Evolutionary conservation across 768 basidiomycete genomes (phyloP).

Genomic region (Pleurotus sapidus): DNA sequence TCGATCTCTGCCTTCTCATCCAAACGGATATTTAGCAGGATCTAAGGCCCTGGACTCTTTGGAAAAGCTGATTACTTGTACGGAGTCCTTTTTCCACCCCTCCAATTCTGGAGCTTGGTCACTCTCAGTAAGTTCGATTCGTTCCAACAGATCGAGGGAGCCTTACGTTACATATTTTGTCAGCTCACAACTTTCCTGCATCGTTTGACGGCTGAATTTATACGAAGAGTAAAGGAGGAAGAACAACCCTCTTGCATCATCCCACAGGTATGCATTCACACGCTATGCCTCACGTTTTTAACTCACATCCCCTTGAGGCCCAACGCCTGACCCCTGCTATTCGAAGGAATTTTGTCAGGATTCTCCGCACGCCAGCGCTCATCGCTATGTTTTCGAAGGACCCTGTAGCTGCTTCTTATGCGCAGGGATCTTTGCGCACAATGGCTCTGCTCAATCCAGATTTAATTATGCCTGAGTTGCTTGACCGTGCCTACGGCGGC

Average conservation of each 20-base stretch:
- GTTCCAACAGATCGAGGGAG: neutral
- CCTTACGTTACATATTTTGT: neutral
- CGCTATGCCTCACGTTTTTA: neutral
- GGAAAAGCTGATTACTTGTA: conserved; percentile 85
- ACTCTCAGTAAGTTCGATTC: conserved; percentile 38
- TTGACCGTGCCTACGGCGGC: conserved; percentile 89
- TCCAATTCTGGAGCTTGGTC: conserved; percentile 91
- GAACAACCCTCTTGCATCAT: conserved; percentile 75
- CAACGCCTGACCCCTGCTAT: conserved; percentile 81
- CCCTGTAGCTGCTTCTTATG: conserved; percentile 71
- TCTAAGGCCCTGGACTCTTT: conserved; percentile 87
- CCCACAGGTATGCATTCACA: conserved; percentile 49
- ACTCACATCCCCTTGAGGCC: conserved; percentile 33
- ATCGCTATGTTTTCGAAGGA: conserved; percentile 93
- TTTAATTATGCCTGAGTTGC: conserved; percentile 84
- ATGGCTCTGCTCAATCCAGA: conserved; percentile 80
- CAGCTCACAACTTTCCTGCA: conserved; percentile 73
- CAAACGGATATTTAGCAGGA: conserved; percentile 68
- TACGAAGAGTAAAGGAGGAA: conserved; percentile 78
- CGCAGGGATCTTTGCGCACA: conserved; percentile 75
- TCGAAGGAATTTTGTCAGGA: conserved; percentile 76
- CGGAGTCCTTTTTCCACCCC: conserved; percentile 94
- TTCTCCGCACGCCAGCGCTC: conserved; percentile 81
- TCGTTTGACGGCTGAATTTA: conserved; percentile 71
- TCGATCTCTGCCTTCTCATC: conserved; percentile 25